phyloP scores from a whole-genome alignment of 768 basidiomycete species.

The Tephrocybe sp. region DNA sequence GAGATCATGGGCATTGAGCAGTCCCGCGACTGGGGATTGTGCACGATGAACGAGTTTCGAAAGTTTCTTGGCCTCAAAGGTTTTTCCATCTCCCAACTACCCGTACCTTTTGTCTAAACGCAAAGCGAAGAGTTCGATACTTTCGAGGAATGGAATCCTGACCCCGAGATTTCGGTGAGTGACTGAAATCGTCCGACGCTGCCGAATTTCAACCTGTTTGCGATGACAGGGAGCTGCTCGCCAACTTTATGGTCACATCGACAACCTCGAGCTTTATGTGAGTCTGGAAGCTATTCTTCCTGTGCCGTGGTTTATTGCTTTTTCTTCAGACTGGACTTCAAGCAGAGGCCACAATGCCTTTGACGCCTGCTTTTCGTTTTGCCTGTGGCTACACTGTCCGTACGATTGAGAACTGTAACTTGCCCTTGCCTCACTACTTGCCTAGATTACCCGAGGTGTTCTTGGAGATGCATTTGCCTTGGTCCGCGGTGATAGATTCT shows the following conservation, averaged over 20 bases:
- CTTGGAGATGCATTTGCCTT: conserved; percentile 53
- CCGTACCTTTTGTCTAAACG: background rate
- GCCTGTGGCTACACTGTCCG: conserved; percentile 29
- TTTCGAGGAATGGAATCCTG: conserved; percentile 55
- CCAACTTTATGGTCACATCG: conserved; percentile 30
- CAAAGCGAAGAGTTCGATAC: conserved; percentile 32
- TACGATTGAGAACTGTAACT: background rate
- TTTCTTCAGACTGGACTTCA: conserved; percentile 25
- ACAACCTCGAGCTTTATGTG: conserved; percentile 35
- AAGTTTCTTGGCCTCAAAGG: conserved; percentile 47
- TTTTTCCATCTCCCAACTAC: conserved; percentile 14
- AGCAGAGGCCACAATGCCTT: conserved; percentile 31
- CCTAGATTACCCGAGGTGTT: conserved; percentile 44
- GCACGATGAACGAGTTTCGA: conserved; percentile 57
- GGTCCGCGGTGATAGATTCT: conserved; percentile 52
- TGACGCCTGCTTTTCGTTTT: conserved; percentile 25
- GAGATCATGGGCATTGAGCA: conserved; percentile 60
- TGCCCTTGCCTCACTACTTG: background rate
- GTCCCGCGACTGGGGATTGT: conserved; percentile 52
- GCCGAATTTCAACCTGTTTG: too few relatives aligned
- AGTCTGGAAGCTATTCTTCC: background rate
- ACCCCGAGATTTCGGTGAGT: conserved; percentile 41
- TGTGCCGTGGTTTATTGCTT: background rate
- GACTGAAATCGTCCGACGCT: background rate
- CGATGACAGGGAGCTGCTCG: conserved; percentile 24